Base-by-base conservation (phyloP, 495 filamentous ascomycete species). In the Oidiodendron maius region DNA sequence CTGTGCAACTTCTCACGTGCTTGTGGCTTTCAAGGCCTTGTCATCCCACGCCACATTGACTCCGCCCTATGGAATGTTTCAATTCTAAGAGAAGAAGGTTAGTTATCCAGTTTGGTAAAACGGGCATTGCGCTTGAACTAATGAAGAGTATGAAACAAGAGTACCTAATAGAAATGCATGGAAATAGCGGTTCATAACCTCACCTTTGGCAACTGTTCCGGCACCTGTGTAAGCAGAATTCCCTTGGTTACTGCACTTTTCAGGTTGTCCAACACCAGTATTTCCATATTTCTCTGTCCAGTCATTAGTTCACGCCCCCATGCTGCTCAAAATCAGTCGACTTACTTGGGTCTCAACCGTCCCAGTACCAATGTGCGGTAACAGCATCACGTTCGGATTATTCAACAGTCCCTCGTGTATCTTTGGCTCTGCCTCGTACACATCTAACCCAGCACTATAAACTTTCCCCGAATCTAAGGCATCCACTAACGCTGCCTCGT, bases 321-420 rank as follows among this genome's bases (percentile, higher is more conserved):
- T 20, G 1, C 5, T 0, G 17, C 10, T 6, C 46, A 82, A 77
- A n/a, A 68, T 60, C 4, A 32, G 76, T 80, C 70, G 71, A 80
- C 22, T 79, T 84, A 10, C 82, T 81, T 55, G 51, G 70, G 78
- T 79, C 63, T 79, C 67, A 35, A 64, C 46, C 0, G 73, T 76
- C 44, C 61, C 67, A 4, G 88, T 91, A 3, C 87, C 88, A 78
- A 86, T 80, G 60, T 86, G 82, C 44, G 82, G 82, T 30, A 86
- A 64, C 24, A 86, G 66, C 32, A 83, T 65, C 9, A 84, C 81
- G 61, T 82, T 76, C 17, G 73, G 75, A 50, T 85, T 85, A 17
- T 64, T 64, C 4, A 84, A 37, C 32, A 86, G 59, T 0, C 81
- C 82, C 17, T 78, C 77, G 51, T 86, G 79, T 9, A 86, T 61